Base-by-base conservation (phyloP, 345 rosid species). In the Mercurialis annua region DNA sequence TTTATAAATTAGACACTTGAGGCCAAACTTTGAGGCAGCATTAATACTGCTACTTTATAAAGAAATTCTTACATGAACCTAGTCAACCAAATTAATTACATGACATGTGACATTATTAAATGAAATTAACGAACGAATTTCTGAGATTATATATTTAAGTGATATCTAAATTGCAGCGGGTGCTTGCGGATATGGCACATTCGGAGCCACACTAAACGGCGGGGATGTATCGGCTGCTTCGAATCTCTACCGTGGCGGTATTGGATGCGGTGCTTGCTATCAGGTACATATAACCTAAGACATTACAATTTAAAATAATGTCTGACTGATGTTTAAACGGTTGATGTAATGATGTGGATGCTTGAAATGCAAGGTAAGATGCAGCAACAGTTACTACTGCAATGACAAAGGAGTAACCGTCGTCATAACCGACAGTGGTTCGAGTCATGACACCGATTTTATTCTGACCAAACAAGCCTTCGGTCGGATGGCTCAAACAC, bases 241-340 rank as follows among this genome's bases (percentile, higher is more conserved):
- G 44, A 76, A 74, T 43, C 93, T 87, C 75, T 87, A 82, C 42
- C 83, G 90, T 14, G 59, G 64, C 38, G 90, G 93, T 18, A 65
- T 85, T 17, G 93, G 93, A n/a, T 87, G 93, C 43, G 90, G 93
- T 30, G 87, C 86, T 77, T 87, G 90, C 84, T 87, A 83, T 78
- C 93, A 85, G 83, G 92, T 85, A 57, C 14, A 8, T 16, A 74
- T 10, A 5, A 51, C 53, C 63, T 31, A 64, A 48, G 38, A 30
- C 29, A 1, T 43, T 27, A 17, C 23, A 20, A 14, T 56, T 10
- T 2, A 12, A 14, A 14, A 23, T n/a, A 20, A 1, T n/a, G 40
- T 47, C 30, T n/a, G 43, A 27, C 16, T 26, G 5, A 16, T 16
- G 27, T 26, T 57, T 12, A 43, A 5, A 46, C 10, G 3, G 10